phyloP scores from a whole-genome alignment of 495 filamentous ascomycete genomes.

The Aspergillus panamensis region DNA sequence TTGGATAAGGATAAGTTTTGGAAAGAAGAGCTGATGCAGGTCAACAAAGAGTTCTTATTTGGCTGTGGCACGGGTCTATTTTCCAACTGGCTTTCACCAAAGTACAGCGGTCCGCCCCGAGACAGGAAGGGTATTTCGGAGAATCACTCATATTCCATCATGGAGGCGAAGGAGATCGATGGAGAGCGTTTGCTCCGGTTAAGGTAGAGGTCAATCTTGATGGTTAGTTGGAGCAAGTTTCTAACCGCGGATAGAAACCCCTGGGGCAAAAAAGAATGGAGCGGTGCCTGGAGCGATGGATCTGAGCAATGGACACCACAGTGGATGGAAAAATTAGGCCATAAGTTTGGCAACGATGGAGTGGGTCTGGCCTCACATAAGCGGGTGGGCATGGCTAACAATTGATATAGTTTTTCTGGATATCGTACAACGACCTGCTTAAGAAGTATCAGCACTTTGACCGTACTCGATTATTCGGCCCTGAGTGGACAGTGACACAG shows the following conservation, averaged over 20 bases:
- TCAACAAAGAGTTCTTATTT: constrained; percentile 86
- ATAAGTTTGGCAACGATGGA: constrained; percentile 87
- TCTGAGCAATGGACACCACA: constrained; percentile 89
- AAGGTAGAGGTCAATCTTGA: constrained; percentile 35
- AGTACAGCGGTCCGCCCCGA: constrained; percentile 35
- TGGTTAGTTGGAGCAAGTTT: neutral
- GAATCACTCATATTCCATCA: constrained; percentile 86
- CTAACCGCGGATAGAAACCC: constrained; percentile 60
- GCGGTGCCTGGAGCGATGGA: constrained; percentile 79
- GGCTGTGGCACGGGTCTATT: constrained; percentile 70
- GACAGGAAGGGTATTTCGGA: constrained; percentile 72
- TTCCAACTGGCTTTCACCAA: constrained; percentile 50
- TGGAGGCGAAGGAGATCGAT: constrained; percentile 74
- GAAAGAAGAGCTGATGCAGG: constrained; percentile 78
- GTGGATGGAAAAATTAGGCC: constrained; percentile 74
- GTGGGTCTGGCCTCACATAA: constrained; percentile 26
- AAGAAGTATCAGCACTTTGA: constrained; percentile 79
- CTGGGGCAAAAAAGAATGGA: constrained; percentile 85
- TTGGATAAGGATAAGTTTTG: constrained; percentile 87
- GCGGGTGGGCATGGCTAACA: neutral
- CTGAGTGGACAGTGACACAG: constrained; percentile 75
- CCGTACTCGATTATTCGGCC: constrained; percentile 84
- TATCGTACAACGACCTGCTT: constrained; percentile 75
- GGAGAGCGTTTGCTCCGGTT: constrained; percentile 70
- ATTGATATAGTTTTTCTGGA: constrained; percentile 57